Conservation (phyloP, 73 alveolate species). For the Effrenium voratum region DNA sequence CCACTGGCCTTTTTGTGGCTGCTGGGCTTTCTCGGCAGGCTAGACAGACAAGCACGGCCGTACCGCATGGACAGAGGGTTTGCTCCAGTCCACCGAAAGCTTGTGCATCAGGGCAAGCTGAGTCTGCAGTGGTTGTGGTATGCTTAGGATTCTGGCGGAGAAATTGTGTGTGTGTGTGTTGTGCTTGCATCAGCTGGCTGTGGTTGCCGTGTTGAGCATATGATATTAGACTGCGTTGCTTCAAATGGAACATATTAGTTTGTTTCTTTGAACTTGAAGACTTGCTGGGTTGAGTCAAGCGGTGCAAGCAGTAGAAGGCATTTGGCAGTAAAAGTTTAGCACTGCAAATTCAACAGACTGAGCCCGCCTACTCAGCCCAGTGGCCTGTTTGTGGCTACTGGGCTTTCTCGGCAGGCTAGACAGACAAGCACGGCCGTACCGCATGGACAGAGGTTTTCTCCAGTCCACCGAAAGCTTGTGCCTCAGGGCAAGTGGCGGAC, state of each 20-base stretch:
- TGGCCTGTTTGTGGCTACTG: slow-evolving; percentile 45
- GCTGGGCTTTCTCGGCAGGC: slow-evolving; percentile 89
- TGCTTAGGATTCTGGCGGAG: neutral
- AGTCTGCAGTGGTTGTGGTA: neutral
- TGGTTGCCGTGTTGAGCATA: too few species aligned
- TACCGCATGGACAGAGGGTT: slow-evolving; percentile 75
- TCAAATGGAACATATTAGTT: too few species aligned
- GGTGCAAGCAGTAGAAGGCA: neutral
- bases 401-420: slow-evolving; percentile 82
- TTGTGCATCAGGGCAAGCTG: neutral
- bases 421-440: slow-evolving; percentile 50
- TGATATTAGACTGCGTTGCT: too few species aligned
- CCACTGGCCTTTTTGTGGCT: slow-evolving; percentile 38
- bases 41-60: slow-evolving; percentile 34
- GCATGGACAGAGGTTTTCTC: slow-evolving; percentile 49
- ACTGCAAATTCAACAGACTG: neutral
- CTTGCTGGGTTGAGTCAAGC: too few species aligned
- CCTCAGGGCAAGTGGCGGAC: neutral
- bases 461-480: slow-evolving; percentile 68
- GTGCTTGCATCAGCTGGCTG: neutral
- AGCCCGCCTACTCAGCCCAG: slow-evolving; percentile 82
- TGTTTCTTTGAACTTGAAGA: too few species aligned
- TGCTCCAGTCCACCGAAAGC: slow-evolving; percentile 57
- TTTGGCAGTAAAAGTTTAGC: neutral
- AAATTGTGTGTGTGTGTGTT: too few species aligned